These are phyloP conservation scores for Saccharomyces hybrid DNA, from an alignment of 1,139 yeast genomes.

Conservation along the genomic window DNA sequence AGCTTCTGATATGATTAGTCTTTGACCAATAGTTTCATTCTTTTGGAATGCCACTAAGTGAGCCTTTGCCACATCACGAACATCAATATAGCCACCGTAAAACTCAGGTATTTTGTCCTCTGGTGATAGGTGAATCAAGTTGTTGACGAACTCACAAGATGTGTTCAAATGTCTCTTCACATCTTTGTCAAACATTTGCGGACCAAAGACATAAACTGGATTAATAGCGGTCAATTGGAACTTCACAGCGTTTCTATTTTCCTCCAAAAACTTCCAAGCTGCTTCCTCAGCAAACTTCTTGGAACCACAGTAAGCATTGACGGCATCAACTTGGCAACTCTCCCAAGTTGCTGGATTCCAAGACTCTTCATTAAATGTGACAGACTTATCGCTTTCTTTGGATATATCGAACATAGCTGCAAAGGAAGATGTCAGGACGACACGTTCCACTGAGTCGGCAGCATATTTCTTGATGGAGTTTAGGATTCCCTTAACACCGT, in stretches of 20 bases:
- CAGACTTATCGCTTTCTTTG: slow-evolving; percentile 77
- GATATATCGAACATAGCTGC: slow-evolving; percentile 35
- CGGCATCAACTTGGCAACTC: slow-evolving; percentile 27
- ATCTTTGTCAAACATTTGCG: slow-evolving; percentile 35
- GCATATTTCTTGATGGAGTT: slow-evolving; percentile 38
- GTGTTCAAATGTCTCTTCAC: slow-evolving; percentile 30
- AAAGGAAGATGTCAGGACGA: slow-evolving; percentile 45
- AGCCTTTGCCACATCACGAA: slow-evolving; percentile 46
- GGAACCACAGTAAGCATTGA: slow-evolving; percentile 42
- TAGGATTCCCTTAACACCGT: slow-evolving; percentile 41
- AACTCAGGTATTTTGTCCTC: slow-evolving; percentile 9
- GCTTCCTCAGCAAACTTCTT: slow-evolving; percentile 47
- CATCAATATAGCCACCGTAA: slow-evolving; percentile 36
- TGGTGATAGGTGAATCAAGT: slow-evolving; percentile 18
- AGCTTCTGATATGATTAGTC: slow-evolving; percentile 30
- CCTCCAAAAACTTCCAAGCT: slow-evolving; percentile 46
- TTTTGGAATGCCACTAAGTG: slow-evolving; percentile 40
- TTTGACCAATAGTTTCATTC: slow-evolving; percentile 24
- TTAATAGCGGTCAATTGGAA: slow-evolving; percentile 41
- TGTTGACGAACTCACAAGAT: slow-evolving; percentile 34
- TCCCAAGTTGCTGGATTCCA: slow-evolving; percentile 39
- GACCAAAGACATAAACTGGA: slow-evolving; percentile 48
- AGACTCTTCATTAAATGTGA: slow-evolving; percentile 29
- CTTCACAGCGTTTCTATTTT: slow-evolving; percentile 32
- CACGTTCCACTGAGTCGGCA: slow-evolving; percentile 43